Evolutionary conservation across 139 green algal genomes (phyloP), one percentile per base, ranked within the genome.

Genomic region (Yamagishiella unicocca): DNA sequence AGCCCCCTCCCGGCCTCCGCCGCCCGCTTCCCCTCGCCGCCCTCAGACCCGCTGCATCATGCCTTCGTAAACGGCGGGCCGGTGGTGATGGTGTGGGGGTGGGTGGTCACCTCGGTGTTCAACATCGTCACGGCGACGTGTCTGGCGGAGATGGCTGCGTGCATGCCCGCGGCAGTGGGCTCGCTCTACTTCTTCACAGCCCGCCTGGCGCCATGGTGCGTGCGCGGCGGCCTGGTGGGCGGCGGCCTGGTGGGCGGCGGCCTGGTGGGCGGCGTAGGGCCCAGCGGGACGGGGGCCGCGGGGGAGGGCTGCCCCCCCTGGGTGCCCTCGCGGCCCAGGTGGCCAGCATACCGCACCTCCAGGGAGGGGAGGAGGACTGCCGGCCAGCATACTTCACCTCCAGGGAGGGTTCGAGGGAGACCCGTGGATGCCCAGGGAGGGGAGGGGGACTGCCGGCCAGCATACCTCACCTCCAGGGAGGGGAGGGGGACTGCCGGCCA

Each of bases 111-210:
- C 24, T 54, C 22, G 1, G 33, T 14, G 6, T 53, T 83, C 46
- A 82, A 67, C 74, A 4, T 67, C 19, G 21, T 46, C 31, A 66
- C 46, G 4, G n/a, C 74, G 33, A 31, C 67, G 46, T 82, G 74
- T 33, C 74, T 82, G 46, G 50, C 74, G 25, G 74, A 82, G 74
- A 40, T 82, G 74, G 74, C 74, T 19, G 31, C 74, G 10, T 68
- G 74, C 46, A 82, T 82, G 74, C 74, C 74, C 19, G 74, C 74
- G 33, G 74, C 74, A 10, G 54, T 82, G 5, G 74, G 74, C 46
- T 50, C 31, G 8, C 31, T 82, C 2, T 82, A 82, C 74, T 25
- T 82, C 31, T 82, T 82, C 74, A 82, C 74, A 0, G 46, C 74
- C 22, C 45, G 74, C 3, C 46, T 82, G 74, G 46, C 74, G 74